A percentile compares a stretch with the other conserved stretches of the same genome.
Conservation (phyloP, 108 stramenopile species). For the Cyclotella baltica region DNA sequence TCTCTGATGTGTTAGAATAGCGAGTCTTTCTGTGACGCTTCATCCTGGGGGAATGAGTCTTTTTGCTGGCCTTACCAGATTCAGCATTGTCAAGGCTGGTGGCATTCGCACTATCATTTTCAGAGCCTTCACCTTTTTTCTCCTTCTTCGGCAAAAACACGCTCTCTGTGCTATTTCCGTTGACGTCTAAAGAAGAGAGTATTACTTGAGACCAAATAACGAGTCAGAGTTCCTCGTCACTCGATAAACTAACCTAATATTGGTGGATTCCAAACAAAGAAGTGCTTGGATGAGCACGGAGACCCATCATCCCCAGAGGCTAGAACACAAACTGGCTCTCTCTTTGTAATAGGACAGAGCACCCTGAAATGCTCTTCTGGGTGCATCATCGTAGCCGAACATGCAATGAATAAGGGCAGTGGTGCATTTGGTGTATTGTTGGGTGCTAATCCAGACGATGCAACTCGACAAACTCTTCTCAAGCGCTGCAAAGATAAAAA, state of each 20-base stretch:
- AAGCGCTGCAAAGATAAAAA: slow-evolving; percentile 54
- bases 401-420: slow-evolving; percentile 75
- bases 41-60: neutral
- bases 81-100: slow-evolving; percentile 12
- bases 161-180: slow-evolving; percentile 44
- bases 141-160: slow-evolving; percentile 41
- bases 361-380: slow-evolving; percentile 85
- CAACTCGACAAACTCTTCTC: slow-evolving; percentile 68
- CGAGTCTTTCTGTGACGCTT: neutral
- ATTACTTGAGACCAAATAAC: neutral
- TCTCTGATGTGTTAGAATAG: neutral
- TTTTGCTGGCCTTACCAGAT: neutral
- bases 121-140: slow-evolving; percentile 7
- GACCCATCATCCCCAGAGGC: slow-evolving; percentile 75
- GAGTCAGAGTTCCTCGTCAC: neutral
- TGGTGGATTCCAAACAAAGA: slow-evolving; percentile 92
- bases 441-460: slow-evolving; percentile 29
- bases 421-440: neutral
- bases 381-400: slow-evolving; percentile 93
- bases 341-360: slow-evolving; percentile 71
- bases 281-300: slow-evolving; percentile 81
- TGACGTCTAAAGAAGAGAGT: slow-evolving; percentile 12
- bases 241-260: slow-evolving; percentile 36
- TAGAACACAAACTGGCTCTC: slow-evolving; percentile 58
- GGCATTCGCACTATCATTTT: neutral